Conservation (phyloP, 768 basidiomycete species). For the Tulasnella sp. region DNA sequence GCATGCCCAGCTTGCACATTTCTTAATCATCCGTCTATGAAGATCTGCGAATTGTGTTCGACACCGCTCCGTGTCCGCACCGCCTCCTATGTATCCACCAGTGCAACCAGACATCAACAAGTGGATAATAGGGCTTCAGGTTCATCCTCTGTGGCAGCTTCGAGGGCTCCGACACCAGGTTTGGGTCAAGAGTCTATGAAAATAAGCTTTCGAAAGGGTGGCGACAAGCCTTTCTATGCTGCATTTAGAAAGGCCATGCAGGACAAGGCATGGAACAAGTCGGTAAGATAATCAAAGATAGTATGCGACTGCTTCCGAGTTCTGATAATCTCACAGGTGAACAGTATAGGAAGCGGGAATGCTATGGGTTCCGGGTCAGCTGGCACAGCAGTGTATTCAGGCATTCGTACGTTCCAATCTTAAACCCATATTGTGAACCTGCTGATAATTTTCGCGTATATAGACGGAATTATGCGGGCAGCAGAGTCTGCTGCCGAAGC, state of each 20-base stretch:
- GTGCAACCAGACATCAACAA: neutral
- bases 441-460: neutral
- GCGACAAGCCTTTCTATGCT: constrained; percentile 73
- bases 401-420: constrained; percentile 18
- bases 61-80: constrained; percentile 44
- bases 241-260: constrained; percentile 60
- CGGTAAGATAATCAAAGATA: neutral
- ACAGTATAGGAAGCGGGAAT: too few relatives aligned
- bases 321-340: too few relatives aligned
- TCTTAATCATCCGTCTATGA: constrained; percentile 68
- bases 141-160: constrained; percentile 54
- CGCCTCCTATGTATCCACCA: constrained; percentile 20
- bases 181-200: constrained; percentile 47
- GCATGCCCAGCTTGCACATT: constrained; percentile 87
- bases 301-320: too few relatives aligned
- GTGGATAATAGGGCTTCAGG: neutral
- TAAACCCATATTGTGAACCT: constrained; percentile 19
- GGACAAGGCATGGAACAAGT: constrained; percentile 66
- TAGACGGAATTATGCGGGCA: constrained; percentile 73
- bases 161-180: constrained; percentile 46
- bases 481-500: constrained; percentile 60
- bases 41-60: constrained; percentile 75
- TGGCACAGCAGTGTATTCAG: constrained; percentile 10
- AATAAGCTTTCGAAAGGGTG: constrained; percentile 85
- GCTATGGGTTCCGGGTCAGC: neutral